phyloP scores from a whole-genome alignment of 2,329 filamentous ascomycete genomes.

The Beauveria brongniartii region DNA sequence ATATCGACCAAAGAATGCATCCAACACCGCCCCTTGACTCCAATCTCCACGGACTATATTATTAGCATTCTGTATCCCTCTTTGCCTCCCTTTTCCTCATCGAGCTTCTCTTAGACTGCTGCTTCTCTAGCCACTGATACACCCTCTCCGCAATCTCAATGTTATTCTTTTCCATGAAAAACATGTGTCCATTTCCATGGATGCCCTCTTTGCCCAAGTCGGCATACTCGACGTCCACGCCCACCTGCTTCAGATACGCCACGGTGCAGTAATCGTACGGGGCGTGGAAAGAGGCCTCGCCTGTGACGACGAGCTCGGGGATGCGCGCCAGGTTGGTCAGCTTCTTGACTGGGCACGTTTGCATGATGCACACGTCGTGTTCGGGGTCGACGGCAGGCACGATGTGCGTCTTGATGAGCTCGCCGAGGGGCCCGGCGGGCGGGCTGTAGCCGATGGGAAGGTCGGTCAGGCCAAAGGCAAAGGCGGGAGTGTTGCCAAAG shows the following conservation, averaged over 20 bases:
- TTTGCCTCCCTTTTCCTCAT: neutral
- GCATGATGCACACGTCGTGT: conserved; percentile 22
- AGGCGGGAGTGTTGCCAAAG: conserved; percentile 15
- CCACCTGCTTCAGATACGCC: conserved; percentile 39
- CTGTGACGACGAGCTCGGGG: conserved; percentile 38
- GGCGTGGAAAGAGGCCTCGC: conserved; percentile 42
- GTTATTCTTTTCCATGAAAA: conserved; percentile 38
- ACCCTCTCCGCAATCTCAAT: conserved; percentile 16
- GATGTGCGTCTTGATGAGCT: conserved; percentile 15
- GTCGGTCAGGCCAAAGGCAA: conserved; percentile 22
- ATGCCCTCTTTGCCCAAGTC: conserved; percentile 36
- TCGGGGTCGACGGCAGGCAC: conserved; percentile 20
- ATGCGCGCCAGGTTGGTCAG: conserved; percentile 37
- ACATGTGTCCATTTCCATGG: conserved; percentile 43
- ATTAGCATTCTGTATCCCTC: neutral
- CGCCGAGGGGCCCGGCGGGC: conserved; percentile 13
- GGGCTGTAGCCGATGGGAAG: conserved; percentile 22
- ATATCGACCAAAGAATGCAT: too few relatives aligned
- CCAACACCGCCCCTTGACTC: too few relatives aligned
- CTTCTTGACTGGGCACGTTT: conserved; percentile 24
- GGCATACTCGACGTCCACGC: conserved; percentile 34
- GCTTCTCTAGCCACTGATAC: conserved; percentile 14
- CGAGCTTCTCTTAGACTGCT: neutral
- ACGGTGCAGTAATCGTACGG: conserved; percentile 46
- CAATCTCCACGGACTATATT: too few relatives aligned